Base-by-base conservation (phyloP, 306 rosid species). In the Cucumis melo region DNA sequence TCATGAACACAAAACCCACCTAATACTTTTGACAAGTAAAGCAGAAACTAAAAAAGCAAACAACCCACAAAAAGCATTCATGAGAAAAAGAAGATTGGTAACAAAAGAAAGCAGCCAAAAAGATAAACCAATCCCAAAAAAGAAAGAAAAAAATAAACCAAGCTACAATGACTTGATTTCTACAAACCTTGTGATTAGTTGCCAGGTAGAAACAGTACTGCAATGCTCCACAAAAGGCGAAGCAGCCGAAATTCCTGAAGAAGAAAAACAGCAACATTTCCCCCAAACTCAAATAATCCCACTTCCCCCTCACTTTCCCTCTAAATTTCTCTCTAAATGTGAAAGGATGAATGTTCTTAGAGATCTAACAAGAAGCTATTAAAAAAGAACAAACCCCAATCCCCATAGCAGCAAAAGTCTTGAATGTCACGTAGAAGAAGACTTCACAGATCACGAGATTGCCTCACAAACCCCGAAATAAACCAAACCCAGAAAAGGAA, bases 401-500 rank as follows among this genome's bases (percentile, higher is more conserved):
- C 54, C 54, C 78, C 38, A 56, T 48, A 16, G 9, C 27, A 10
- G 19, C 51, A 74, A 34, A 14, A 39, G 75, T 44, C 63, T 73
- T 20, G 77, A 36, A 73, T 50, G 29, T 27, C 77, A 50, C 75
- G 17, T 23, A 70, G 59, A 46, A 70, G 59, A 46, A 44, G 60
- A 46, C 61, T 53, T 50, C 77, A 50, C 44, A 55, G 63, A 53
- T 32, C 50, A 74, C 77, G 77, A 74, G 64, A 19, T 11, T 14
- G 6, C 27, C 42, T 24, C 75, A 46, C 58, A 70, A 6, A 70
- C 64, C 78, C 78, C 53, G n/a, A 74, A 54, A 29, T 14, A 56
- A 74, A 74, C 64, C 59, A 44, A 74, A 74, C 63, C 51, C 78
- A 74, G 51, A 75, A 75, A 39, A 57, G 23, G 54, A 21, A 75